phyloP scores from a whole-genome alignment of 352 stramenopile genomes.

The Plasmopara halstedii region DNA sequence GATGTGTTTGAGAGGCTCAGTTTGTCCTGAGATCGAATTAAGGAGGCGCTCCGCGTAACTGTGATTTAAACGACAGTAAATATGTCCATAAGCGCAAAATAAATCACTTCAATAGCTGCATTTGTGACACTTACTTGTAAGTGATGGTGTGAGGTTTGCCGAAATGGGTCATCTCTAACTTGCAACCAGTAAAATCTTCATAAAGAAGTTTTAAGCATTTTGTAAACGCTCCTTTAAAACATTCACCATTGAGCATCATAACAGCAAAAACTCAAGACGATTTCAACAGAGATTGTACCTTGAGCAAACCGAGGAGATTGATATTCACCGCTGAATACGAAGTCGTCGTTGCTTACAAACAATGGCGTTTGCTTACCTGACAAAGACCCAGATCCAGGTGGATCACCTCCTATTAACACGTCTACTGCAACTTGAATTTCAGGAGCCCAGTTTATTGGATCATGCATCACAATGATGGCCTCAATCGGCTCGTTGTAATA shows the following conservation, averaged over 20 bases:
- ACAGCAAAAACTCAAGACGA: not conserved
- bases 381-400: slow-evolving; percentile 43
- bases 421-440: slow-evolving; percentile 87
- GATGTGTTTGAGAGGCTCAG: slow-evolving; percentile 44
- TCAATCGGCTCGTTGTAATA: slow-evolving; percentile 68
- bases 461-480: slow-evolving; percentile 87
- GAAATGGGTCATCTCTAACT: slow-evolving; percentile 68
- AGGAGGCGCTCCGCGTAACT: slow-evolving; percentile 68
- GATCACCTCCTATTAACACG: slow-evolving; percentile 78
- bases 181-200: slow-evolving; percentile 52
- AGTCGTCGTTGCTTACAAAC: slow-evolving; percentile 84
- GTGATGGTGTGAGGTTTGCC: slow-evolving; percentile 81
- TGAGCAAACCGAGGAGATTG: slow-evolving; percentile 79
- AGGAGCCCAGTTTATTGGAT: slow-evolving; percentile 83
- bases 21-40: slow-evolving; percentile 40
- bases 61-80: not conserved
- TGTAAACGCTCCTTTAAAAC: slow-evolving; percentile 53
- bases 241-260: not conserved
- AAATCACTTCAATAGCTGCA: not conserved
- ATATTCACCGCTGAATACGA: slow-evolving; percentile 81
- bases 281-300: slow-evolving; percentile 21
- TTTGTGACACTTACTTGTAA: slow-evolving; percentile 52
- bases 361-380: slow-evolving; percentile 63
- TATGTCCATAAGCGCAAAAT: not conserved
- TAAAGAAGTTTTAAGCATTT: slow-evolving; percentile 67